phyloP scores from a whole-genome alignment of 2,329 filamentous ascomycete genomes.

The Zalaria obscura region DNA sequence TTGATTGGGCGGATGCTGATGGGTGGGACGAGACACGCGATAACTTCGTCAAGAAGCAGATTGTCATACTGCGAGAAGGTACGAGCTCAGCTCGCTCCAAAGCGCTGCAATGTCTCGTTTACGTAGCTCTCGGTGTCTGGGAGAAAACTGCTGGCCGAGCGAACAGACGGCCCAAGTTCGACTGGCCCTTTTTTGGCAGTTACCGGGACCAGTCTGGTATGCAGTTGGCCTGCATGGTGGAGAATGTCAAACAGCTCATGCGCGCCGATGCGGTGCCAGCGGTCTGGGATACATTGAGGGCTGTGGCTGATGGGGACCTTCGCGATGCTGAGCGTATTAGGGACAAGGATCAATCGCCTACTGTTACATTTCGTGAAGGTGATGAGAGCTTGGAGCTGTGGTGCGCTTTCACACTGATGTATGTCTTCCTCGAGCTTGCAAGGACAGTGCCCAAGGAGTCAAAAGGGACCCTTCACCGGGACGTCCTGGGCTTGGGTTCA shows the following conservation, averaged over 20 bases:
- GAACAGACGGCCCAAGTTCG: constrained; percentile 8
- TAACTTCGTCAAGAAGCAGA: constrained; percentile 40
- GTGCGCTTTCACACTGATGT: constrained; percentile 34
- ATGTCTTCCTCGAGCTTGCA: constrained; percentile 34
- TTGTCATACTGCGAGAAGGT: constrained; percentile 19
- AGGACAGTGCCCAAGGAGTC: constrained; percentile 5
- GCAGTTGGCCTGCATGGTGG: constrained; percentile 31
- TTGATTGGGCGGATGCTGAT: too few relatives aligned
- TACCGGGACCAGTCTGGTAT: constrained; percentile 19
- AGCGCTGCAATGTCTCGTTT: constrained; percentile 29
- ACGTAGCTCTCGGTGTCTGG: constrained; percentile 34
- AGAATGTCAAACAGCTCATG: constrained; percentile 26
- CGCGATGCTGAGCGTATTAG: neutral
- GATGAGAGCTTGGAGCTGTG: constrained; percentile 28
- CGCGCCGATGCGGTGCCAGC: constrained; percentile 24
- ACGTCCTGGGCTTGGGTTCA: neutral
- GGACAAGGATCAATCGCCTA: neutral
- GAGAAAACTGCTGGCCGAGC: constrained; percentile 31
- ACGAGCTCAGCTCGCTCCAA: constrained; percentile 17
- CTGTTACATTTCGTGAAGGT: constrained; percentile 4
- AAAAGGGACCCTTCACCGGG: neutral
- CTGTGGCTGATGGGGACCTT: constrained; percentile 12
- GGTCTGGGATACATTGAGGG: constrained; percentile 24
- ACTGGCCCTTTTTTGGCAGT: constrained; percentile 12
- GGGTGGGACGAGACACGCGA: too few relatives aligned